Conservation (phyloP, 2,329 filamentous ascomycete species). For the Basipetospora chlamydospora region DNA sequence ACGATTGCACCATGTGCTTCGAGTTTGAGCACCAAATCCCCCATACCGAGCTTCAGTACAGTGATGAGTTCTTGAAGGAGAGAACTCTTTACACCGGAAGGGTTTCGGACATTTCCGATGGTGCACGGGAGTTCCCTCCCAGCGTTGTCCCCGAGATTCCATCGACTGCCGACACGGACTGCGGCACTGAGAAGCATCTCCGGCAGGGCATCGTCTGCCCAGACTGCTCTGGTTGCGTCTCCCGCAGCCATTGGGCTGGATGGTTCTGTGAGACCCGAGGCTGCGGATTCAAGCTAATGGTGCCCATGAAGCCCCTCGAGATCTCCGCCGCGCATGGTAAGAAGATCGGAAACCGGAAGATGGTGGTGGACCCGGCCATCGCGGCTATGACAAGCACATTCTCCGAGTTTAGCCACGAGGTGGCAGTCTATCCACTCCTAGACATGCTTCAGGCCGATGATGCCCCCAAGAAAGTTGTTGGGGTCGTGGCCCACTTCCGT, state of each 20-base stretch:
- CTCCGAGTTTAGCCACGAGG: slow-evolving; percentile 20
- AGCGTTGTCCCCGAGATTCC: slow-evolving; percentile 21
- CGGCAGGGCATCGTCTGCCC: slow-evolving; percentile 55
- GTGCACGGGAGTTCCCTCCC: slow-evolving; percentile 3
- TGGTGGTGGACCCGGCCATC: not conserved
- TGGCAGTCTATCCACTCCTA: slow-evolving; percentile 23
- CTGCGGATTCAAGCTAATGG: slow-evolving; percentile 31
- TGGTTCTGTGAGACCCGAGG: slow-evolving; percentile 42
- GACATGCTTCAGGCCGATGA: slow-evolving; percentile 16
- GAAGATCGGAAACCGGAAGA: slow-evolving; percentile 4
- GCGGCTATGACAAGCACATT: slow-evolving; percentile 5
- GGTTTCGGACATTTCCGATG: not conserved
- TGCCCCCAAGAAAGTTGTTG: slow-evolving; percentile 21
- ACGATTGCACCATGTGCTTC: slow-evolving; percentile 8
- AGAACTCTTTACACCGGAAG: slow-evolving; percentile 24
- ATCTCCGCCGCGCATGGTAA: slow-evolving; percentile 6
- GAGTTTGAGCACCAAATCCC: slow-evolving; percentile 21
- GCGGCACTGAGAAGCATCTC: slow-evolving; percentile 33
- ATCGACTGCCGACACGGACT: slow-evolving; percentile 18
- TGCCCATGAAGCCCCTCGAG: slow-evolving; percentile 13
- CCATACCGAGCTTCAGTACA: slow-evolving; percentile 29
- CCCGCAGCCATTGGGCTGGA: slow-evolving; percentile 42
- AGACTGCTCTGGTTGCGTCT: slow-evolving; percentile 44
- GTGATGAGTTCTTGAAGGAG: slow-evolving; percentile 40
- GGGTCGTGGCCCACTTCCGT: slow-evolving; percentile 39